These are phyloP conservation scores for Fusarium musae DNA, from an alignment of 2,329 filamentous ascomycete genomes.

Conservation along the genomic window DNA sequence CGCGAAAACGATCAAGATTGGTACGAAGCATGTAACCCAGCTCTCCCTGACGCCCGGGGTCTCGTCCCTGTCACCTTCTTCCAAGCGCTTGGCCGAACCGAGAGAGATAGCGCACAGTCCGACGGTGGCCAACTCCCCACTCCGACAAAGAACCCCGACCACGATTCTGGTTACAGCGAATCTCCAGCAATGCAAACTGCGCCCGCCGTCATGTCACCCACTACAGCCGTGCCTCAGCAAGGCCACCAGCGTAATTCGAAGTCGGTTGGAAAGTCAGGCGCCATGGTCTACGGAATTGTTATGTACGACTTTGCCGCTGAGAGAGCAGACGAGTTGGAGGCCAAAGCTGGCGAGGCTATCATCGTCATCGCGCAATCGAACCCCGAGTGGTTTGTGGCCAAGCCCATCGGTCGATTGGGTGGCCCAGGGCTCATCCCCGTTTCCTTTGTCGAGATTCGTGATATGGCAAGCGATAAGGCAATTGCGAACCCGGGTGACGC, in stretches of 20 bases:
- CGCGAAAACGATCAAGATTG: slow-evolving; percentile 94
- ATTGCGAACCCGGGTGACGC: slow-evolving; percentile 86
- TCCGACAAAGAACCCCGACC: slow-evolving; percentile 72
- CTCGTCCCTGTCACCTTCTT: slow-evolving; percentile 96
- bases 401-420: slow-evolving; percentile 96
- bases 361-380: slow-evolving; percentile 99
- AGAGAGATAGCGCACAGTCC: slow-evolving; percentile 85
- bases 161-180: slow-evolving; percentile 85
- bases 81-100: slow-evolving; percentile 89
- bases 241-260: slow-evolving; percentile 61
- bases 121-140: slow-evolving; percentile 62
- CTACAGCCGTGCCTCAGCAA: slow-evolving; percentile 35
- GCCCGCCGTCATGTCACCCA: slow-evolving; percentile 29
- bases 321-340: slow-evolving; percentile 93
- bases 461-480: slow-evolving; percentile 87
- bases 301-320: slow-evolving; percentile 98
- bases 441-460: slow-evolving; percentile 94
- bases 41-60: slow-evolving; percentile 85
- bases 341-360: slow-evolving; percentile 94
- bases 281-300: slow-evolving; percentile 96
- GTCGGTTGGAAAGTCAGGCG: slow-evolving; percentile 68
- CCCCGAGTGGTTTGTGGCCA: slow-evolving; percentile 98
- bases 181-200: slow-evolving; percentile 46
- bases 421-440: slow-evolving; percentile 96
- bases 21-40: slow-evolving; percentile 98